A percentile compares a stretch with the other conserved stretches of the same genome.
These are phyloP conservation scores for Tricholoma bakamatsutake DNA, from an alignment of 768 basidiomycete species.

Conservation along the genomic window DNA sequence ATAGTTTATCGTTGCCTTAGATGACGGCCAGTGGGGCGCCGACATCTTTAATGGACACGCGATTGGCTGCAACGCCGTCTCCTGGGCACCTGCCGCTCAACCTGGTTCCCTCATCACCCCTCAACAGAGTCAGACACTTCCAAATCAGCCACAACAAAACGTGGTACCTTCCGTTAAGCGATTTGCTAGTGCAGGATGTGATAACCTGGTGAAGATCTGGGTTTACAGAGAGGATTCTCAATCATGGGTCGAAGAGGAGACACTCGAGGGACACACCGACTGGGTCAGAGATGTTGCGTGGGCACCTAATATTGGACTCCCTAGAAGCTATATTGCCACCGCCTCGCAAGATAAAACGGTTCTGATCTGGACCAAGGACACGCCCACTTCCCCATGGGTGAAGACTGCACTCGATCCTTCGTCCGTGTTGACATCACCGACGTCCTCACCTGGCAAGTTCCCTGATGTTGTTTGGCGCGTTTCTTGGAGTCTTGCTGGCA, in stretches of 20 bases:
- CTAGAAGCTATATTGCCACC: constrained; percentile 92
- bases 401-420: constrained; percentile 78
- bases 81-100: constrained; percentile 91
- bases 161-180: constrained; percentile 68
- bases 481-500: constrained; percentile 95
- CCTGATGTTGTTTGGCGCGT: constrained; percentile 99
- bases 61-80: constrained; percentile 94
- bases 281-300: constrained; percentile 99
- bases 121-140: constrained; percentile 42
- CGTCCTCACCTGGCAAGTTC: constrained; percentile 69
- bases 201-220: constrained; percentile 95
- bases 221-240: constrained; percentile 81
- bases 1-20: constrained; percentile 32
- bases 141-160: constrained; percentile 37
- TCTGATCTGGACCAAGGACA: constrained; percentile 87
- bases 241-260: constrained; percentile 88
- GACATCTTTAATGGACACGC: constrained; percentile 95
- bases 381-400: constrained; percentile 67
- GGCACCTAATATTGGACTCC: constrained; percentile 95
- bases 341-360: constrained; percentile 93
- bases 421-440: constrained; percentile 40
- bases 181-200: constrained; percentile 94
- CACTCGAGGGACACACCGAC: constrained; percentile 87
- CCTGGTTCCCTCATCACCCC: constrained; percentile 82
- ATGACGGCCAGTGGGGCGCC: constrained; percentile 94